Conservation (phyloP, 768 basidiomycete species). For the Glaciozyma martinii region DNA sequence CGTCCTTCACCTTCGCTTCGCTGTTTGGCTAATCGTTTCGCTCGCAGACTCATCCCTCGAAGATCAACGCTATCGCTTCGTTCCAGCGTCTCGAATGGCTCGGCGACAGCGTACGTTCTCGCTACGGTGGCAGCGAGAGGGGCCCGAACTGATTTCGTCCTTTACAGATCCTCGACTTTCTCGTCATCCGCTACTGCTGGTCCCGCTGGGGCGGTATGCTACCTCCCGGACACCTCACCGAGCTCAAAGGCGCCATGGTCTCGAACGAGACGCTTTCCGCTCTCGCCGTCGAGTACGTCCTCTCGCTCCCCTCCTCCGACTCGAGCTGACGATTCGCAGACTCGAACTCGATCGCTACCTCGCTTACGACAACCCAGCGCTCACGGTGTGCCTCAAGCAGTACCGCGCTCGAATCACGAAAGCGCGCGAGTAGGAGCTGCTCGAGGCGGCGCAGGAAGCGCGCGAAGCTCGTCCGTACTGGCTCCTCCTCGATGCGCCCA, state of each 20-base stretch:
- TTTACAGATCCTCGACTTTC: conserved; percentile 6
- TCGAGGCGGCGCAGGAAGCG: conserved; percentile 44
- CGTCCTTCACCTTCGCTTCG: background rate
- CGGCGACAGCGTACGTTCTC: background rate
- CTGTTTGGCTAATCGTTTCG: too few species aligned
- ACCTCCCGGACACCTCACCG: background rate
- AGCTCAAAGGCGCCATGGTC: conserved; percentile 2
- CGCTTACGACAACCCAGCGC: background rate
- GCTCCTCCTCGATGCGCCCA: conserved; percentile 12
- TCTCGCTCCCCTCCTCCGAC: background rate
- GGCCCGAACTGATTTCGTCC: background rate
- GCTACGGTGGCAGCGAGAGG: background rate
- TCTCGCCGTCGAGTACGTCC: conserved; percentile 9
- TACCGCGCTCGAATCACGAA: conserved; percentile 41
- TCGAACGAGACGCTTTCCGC: conserved; percentile 20
- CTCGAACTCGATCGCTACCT: conserved; percentile 12
- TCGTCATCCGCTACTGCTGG: conserved; percentile 10
- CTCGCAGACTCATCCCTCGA: conserved; percentile 7
- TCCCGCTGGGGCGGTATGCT: background rate
- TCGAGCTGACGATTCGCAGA: background rate
- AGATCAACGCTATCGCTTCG: background rate
- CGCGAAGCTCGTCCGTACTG: conserved; percentile 15
- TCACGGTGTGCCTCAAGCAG: background rate
- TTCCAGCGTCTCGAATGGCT: conserved; percentile 14
- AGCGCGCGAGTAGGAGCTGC: conserved; percentile 80